phyloP scores from a whole-genome alignment of 2,329 filamentous ascomycete genomes.

The Aspergillus puulaauensis region DNA sequence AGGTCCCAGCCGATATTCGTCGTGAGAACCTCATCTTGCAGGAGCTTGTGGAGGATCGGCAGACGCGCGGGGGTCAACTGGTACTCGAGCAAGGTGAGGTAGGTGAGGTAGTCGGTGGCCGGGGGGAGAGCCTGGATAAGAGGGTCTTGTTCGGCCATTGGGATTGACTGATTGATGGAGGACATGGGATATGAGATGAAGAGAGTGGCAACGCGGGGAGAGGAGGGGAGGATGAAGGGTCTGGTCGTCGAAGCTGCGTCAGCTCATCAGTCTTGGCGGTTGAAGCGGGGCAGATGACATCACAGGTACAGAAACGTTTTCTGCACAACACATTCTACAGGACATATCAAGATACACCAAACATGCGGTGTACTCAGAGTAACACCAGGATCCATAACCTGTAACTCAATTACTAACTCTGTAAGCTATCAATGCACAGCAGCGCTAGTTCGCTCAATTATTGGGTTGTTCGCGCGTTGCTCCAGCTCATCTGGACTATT shows the following conservation, averaged over 20 bases:
- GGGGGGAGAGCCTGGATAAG: constrained; percentile 61
- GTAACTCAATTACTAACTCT: no score
- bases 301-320: not conserved
- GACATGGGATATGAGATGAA: not conserved
- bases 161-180: constrained; percentile 1
- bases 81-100: constrained; percentile 65
- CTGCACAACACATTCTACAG: no score
- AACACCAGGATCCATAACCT: no score
- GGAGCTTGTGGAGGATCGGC: constrained; percentile 56
- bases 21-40: constrained; percentile 62
- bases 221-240: not conserved
- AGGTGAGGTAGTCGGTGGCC: constrained; percentile 64
- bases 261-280: not conserved
- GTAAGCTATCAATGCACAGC: no score
- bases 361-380: no score
- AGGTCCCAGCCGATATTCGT: constrained; percentile 67
- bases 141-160: constrained; percentile 43
- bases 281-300: not conserved
- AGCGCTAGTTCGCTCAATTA: no score
- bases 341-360: no score
- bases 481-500: no score
- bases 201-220: not conserved
- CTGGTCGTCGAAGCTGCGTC: not conserved
- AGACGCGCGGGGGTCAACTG: constrained; percentile 60
- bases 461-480: no score